phyloP scores from a whole-genome alignment of 2,329 filamentous ascomycete species.

The Alternaria arborescens region DNA sequence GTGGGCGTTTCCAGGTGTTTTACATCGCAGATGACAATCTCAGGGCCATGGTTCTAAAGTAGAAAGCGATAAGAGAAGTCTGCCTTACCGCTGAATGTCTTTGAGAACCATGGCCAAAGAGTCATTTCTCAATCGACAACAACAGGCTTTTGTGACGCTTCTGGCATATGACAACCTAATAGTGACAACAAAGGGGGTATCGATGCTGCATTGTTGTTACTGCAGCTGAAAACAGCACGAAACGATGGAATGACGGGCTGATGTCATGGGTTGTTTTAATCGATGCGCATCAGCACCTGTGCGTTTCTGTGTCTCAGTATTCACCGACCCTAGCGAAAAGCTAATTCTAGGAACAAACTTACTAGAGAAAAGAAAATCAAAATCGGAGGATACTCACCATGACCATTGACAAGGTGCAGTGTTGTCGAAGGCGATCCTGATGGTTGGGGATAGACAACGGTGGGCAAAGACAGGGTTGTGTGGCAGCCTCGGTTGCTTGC shows the following conservation, averaged over 20 bases:
- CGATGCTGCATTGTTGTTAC: not conserved
- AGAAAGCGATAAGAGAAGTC: not conserved
- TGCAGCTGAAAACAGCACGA: conserved; percentile 1
- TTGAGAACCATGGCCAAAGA: not conserved
- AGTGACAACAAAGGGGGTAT: not conserved
- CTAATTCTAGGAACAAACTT: not conserved
- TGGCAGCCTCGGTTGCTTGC: conserved; percentile 23
- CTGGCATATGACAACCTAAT: not conserved
- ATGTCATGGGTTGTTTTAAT: not conserved
- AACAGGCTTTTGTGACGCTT: not conserved
- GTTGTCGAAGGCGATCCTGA: conserved; percentile 7
- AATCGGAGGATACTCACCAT: not conserved
- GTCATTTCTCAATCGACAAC: not conserved
- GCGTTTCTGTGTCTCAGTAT: not conserved
- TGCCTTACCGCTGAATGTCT: not conserved
- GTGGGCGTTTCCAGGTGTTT: not conserved
- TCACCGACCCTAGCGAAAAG: too few relatives aligned
- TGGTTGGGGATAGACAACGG: not conserved
- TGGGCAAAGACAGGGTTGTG: conserved; percentile 18
- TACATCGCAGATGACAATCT: not conserved
- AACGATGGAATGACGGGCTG: not conserved
- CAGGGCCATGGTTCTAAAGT: not conserved
- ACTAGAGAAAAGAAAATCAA: not conserved
- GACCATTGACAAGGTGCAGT: not conserved
- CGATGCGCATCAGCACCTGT: not conserved